These are phyloP conservation scores for Paraglomus brasilianum DNA, from an alignment of 192 early-diverging fungal genomes.

Conservation along the genomic window DNA sequence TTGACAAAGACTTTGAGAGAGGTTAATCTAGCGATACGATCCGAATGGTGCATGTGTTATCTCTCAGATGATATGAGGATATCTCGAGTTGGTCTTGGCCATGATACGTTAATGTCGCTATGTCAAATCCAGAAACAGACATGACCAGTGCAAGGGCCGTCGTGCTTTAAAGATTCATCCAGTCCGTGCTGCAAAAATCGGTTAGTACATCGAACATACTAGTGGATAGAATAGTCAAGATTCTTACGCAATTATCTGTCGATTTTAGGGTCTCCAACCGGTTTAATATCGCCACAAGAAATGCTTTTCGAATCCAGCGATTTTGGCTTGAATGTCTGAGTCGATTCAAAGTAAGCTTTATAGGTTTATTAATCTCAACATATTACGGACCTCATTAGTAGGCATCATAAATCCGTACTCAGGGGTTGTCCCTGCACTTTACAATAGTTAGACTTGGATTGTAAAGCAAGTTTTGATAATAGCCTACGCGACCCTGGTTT, in stretches of 20 bases:
- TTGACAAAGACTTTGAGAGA: constrained; percentile 58
- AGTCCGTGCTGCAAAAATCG: too few relatives aligned
- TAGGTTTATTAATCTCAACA: not conserved
- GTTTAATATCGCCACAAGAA: constrained; percentile 36
- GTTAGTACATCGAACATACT: constrained; percentile 16
- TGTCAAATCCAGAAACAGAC: constrained; percentile 62
- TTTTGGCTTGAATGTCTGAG: constrained; percentile 42
- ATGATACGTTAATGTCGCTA: constrained; percentile 56
- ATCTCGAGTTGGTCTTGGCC: constrained; percentile 48
- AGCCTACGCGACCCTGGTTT: too few relatives aligned
- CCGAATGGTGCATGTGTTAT: constrained; percentile 57
- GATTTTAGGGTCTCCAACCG: constrained; percentile 42
- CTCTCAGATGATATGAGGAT: constrained; percentile 50
- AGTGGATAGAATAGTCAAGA: too few relatives aligned
- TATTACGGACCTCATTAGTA: too few relatives aligned
- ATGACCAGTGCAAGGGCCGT: constrained; percentile 48
- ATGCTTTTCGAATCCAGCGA: constrained; percentile 33
- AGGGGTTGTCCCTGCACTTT: too few relatives aligned
- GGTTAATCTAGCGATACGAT: constrained; percentile 49
- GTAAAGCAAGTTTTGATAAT: too few relatives aligned
- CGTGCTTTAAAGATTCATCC: too few relatives aligned
- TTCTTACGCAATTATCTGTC: not conserved
- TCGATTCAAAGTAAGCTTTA: constrained; percentile 37
- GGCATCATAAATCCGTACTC: too few relatives aligned
- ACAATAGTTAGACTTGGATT: too few relatives aligned